Conservation (phyloP, 2,329 filamentous ascomycete genomes). For the Leptoxyphium fumago region DNA sequence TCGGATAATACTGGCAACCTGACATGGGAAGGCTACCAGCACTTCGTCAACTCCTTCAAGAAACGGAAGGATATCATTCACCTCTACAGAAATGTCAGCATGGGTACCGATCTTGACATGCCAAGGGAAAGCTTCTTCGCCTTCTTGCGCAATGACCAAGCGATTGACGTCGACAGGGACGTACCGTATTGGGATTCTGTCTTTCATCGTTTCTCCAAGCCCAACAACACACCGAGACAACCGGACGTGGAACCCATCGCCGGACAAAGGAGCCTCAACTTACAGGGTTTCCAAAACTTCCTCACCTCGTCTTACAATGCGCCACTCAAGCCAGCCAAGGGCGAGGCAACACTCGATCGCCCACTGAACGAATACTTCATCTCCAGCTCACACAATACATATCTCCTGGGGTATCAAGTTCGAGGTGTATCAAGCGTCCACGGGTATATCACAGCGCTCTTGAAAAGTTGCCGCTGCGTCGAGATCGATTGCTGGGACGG, state of each 20-base stretch:
- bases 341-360: conserved; percentile 46
- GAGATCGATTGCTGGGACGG: conserved; percentile 99
- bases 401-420: conserved; percentile 81
- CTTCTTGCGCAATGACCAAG: conserved; percentile 62
- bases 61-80: conserved; percentile 65
- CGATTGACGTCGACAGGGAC: conserved; percentile 58
- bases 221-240: conserved; percentile 21
- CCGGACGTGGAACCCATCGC: conserved; percentile 27
- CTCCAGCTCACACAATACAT: conserved; percentile 97
- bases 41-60: conserved; percentile 72
- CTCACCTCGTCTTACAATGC: conserved; percentile 44
- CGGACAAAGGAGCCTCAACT: conserved; percentile 51
- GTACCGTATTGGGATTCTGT: conserved; percentile 51
- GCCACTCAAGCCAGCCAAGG: conserved; percentile 11
- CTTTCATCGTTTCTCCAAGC: conserved; percentile 35
- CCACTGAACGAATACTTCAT: conserved; percentile 96
- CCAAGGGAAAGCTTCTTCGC: conserved; percentile 56
- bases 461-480: conserved; percentile 82
- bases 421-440: conserved; percentile 84
- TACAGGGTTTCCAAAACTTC: conserved; percentile 64
- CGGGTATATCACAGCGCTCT: conserved; percentile 79
- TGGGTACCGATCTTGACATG: conserved; percentile 41
- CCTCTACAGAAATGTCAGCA: conserved; percentile 49
- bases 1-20: conserved; percentile 48
- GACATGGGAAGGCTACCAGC: conserved; percentile 66